Conservation (phyloP, 495 filamentous ascomycete species). For the Patellaria atrata region DNA sequence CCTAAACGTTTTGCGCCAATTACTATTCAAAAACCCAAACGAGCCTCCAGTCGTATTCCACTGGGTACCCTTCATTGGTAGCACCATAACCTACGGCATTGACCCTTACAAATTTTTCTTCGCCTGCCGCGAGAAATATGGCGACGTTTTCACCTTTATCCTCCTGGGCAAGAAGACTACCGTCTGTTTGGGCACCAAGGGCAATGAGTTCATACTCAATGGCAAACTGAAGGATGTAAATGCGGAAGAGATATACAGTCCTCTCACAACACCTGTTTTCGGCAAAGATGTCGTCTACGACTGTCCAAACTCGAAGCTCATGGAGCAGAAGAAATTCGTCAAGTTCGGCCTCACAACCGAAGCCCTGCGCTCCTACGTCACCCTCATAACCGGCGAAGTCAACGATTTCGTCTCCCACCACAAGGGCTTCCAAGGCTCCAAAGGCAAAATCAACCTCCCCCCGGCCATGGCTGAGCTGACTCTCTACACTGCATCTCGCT, state of each 20-base stretch:
- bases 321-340: conserved; percentile 62
- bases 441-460: conserved; percentile 39
- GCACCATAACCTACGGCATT: conserved; percentile 49
- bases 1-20: conserved; percentile 27
- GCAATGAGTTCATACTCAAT: conserved; percentile 50
- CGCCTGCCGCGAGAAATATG: conserved; percentile 41
- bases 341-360: conserved; percentile 50
- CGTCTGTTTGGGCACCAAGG: conserved; percentile 45
- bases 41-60: conserved; percentile 53
- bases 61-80: conserved; percentile 48
- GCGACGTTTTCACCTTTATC: conserved; percentile 51
- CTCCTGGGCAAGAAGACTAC: conserved; percentile 50
- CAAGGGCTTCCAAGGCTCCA: conserved; percentile 32
- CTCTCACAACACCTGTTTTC: conserved; percentile 48
- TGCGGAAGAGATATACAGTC: conserved; percentile 49
- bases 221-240: conserved; percentile 47
- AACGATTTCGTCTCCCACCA: conserved; percentile 36
- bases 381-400: conserved; percentile 39
- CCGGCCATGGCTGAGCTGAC: conserved; percentile 46
- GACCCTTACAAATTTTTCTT: conserved; percentile 51
- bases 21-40: conserved; percentile 31
- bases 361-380: conserved; percentile 48
- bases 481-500: conserved; percentile 52
- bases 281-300: conserved; percentile 51
- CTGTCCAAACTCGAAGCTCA: conserved; percentile 49